These are phyloP conservation scores for Mycogone perniciosa DNA, from an alignment of 2,329 filamentous ascomycete species.

Conservation along the genomic window DNA sequence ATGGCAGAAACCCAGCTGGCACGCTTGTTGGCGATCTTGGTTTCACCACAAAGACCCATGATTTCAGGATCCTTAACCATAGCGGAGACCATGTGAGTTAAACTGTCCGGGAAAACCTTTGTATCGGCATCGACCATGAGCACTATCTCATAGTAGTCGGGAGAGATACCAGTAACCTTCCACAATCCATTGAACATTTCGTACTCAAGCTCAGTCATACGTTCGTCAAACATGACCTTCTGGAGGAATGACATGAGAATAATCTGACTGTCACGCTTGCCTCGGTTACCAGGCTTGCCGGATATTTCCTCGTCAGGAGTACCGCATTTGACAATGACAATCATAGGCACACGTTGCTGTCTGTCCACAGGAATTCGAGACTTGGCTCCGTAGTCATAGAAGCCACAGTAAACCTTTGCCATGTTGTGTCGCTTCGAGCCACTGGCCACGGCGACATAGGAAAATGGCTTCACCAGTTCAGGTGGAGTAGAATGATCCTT, in stretches of 20 bases:
- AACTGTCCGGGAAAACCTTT: conserved; percentile 95
- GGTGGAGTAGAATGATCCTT: conserved; percentile 76
- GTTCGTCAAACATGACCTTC: conserved; percentile 99
- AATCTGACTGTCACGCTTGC: conserved; percentile 98
- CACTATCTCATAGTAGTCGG: conserved; percentile 95
- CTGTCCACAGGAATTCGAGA: conserved; percentile 76
- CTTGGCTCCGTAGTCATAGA: conserved; percentile 88
- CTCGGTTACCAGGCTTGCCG: conserved; percentile 90
- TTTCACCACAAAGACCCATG: conserved; percentile 98
- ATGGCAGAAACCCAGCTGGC: conserved; percentile 95
- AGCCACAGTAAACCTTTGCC: conserved; percentile 96
- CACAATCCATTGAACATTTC: conserved; percentile 99
- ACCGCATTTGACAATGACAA: conserved; percentile 91
- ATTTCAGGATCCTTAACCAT: conserved; percentile 99
- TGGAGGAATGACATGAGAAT: conserved; percentile 99
- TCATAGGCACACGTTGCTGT: conserved; percentile 96
- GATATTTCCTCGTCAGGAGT: conserved; percentile 78
- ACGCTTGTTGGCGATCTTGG: conserved; percentile 98
- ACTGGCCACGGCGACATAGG: conserved; percentile 92
- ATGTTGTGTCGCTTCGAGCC: conserved; percentile 98
- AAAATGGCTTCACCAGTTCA: conserved; percentile 82
- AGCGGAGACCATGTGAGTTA: conserved; percentile 98
- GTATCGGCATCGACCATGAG: conserved; percentile 99
- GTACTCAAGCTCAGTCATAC: conserved; percentile 98
- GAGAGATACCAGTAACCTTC: conserved; percentile 97